Evolutionary conservation across 495 filamentous ascomycete species (phyloP), one percentile per base, ranked within the genome.

Genomic region (Penicilliopsis zonata): DNA sequence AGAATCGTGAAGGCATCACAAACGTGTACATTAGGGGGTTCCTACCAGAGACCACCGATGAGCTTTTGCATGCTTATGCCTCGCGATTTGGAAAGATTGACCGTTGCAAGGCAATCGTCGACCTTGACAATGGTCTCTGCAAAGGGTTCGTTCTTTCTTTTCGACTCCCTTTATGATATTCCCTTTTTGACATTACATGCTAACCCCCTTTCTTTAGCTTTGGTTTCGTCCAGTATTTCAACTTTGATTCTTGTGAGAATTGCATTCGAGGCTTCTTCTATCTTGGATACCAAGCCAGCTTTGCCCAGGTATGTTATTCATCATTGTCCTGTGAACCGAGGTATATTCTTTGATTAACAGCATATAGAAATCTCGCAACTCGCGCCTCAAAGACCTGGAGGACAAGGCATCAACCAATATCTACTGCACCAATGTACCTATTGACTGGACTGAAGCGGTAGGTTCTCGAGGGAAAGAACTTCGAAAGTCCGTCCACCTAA

Each of bases 1-100:
- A 92, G 52, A 96, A 96, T 43, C 80, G 81, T 22, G 82, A 74
- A 49, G 80, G 61, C 44, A 87, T 72, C 65, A 96, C 72, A 30
- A 99, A 99, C 43, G 88, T 99, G 40, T 99, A 99, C 61, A 93
- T 99, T 37, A 80, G 90, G 33, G 90, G 90, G 10, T 76, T 99
- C 31, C 82, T 84, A 28, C 92, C 92, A 0, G 82, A 90, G 43
- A 96, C 88, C 0, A 86, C 88, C 31, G 90, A 99, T 51, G 82
- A 93, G 30, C 79, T 88, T 47, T 62, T 99, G 25, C 69, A 80
- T 35, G 63, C 64, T 10, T 95, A 90, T 62, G 82, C 86, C 10
- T 63, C 69, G 37, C 78, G 87, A 21, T 99, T 95, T 47, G 92
- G 90, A 24, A 74, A 74, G 30, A 87, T 95, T 36, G 80, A 86